Evolutionary conservation across 306 rosid genomes (phyloP), one percentile per base, ranked within the genome.

Genomic region (Sesbania bispinosa): DNA sequence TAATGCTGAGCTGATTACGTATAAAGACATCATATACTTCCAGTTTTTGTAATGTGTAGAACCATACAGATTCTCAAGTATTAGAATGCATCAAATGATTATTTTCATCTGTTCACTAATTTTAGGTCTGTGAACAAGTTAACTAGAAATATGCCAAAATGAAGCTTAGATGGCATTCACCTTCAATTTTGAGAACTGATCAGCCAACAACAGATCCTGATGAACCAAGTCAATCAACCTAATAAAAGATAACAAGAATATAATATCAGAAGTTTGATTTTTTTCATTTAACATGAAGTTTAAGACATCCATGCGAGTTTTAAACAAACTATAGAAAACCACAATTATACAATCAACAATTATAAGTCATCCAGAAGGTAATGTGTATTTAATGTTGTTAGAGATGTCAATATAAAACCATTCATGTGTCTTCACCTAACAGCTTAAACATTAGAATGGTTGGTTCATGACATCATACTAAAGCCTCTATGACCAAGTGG

Each of bases 151-250:
- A 42, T 52, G 26, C 55, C 66, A 78, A 53, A 52, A 69, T 53
- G 30, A 77, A 63, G 73, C 58, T 71, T 24, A 1, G 62, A 62
- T 27, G 54, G 21, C 35, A 69, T 69, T 79, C 79, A 94, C 99
- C 97, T 91, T 89, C 79, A 89, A 73, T 67, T 89, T 89, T 61
- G 89, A 86, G 79, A 87, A 90, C 48, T 94, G 96, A 76, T 89
- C 96, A 75, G 93, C 97, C 87, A 94, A 80, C 78, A 82, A 78
- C 60, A 94, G 82, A 79, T 94, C 99, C 79, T 89, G 90, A 81
- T 89, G 96, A 50, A 94, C 83, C 90, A 82, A 62, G 82, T 91
- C 99, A 73, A 89, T 72, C 88, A 94, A 79, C 99, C 99, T 94
- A 66, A 33, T 50, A 63, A 69, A 78, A 54, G 64, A 54, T 39